Conservation (phyloP, 164 flowering plant species). For the Nelumbo lutea region DNA sequence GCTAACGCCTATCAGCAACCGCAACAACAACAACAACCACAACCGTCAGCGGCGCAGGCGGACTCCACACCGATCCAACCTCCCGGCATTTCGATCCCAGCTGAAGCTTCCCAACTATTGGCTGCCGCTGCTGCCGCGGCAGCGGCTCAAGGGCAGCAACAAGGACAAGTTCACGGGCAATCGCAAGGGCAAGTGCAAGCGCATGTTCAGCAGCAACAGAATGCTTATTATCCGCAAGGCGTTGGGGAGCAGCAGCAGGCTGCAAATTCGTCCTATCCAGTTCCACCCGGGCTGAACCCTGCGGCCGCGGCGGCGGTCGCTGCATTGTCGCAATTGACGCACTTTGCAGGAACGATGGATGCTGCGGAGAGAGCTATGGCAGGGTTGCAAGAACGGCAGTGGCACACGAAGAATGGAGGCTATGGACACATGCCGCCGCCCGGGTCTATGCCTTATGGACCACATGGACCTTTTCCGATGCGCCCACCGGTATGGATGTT, state of each 20-base stretch:
- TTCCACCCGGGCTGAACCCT: constrained; percentile 27
- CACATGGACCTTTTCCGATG: constrained; percentile 7
- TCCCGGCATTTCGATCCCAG: constrained; percentile 30
- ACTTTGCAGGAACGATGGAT: constrained; percentile 34
- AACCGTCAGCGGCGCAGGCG: background rate
- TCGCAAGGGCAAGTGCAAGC: background rate
- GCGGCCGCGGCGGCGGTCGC: constrained; percentile 44
- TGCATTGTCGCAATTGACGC: constrained; percentile 37
- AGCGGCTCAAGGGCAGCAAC: constrained; percentile 15
- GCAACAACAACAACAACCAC: constrained; percentile 4
- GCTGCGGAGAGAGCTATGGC: constrained; percentile 38
- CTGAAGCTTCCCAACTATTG: constrained; percentile 6
- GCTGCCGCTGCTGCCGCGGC: background rate
- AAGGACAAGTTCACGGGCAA: background rate
- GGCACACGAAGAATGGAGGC: constrained; percentile 12
- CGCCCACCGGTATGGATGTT: constrained; percentile 9
- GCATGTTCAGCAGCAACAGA: constrained; percentile 20
- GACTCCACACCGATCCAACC: constrained; percentile 33
- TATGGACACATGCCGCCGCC: constrained; percentile 8
- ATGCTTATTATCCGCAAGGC: constrained; percentile 15
- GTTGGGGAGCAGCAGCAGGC: constrained; percentile 11
- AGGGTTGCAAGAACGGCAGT: constrained; percentile 18
- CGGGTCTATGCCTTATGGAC: background rate
- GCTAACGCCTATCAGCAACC: constrained; percentile 9
- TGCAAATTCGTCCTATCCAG: background rate